Evolutionary conservation across 2,329 filamentous ascomycete species (phyloP), one percentile per base, ranked within the genome.

Genomic region (Arthrobotrys sinensis): DNA sequence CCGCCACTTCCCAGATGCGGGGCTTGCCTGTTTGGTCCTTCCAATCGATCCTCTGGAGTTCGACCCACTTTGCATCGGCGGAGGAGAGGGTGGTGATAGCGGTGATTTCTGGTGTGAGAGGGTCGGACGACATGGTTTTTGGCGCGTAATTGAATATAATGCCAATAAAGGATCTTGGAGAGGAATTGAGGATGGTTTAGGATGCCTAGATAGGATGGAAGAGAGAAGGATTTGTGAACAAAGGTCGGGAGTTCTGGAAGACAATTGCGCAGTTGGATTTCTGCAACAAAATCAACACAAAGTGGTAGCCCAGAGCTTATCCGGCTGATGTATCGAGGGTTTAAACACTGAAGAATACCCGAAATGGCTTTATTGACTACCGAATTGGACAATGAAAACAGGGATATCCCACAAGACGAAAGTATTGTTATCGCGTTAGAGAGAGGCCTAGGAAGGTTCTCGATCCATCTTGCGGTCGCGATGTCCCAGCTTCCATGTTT

Each of bases 61-160:
- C 86, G 38, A 89, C 84, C 88, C 88, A 90, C 83, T 87, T 88
- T 0, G 88, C 86, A 73, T 89, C 86, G n/a, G 83, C 82, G 16
- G 86, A 84, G 68, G 86, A 84, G 14, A 90, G 85, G 34, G 88
- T 85, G 11, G 86, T 84, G 68, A 88, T 81, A 63, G 83, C 83
- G 71, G 84, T 86, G 82, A 88, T 86, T 81, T 83, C 82, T 8
- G 87, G 87, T 66, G 86, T 84, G 80, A 87, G 86, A 12, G 83
- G 84, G 79, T 85, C 84, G 62, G 81, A 79, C 34, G 84, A 82
- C 84, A 85, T 85, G 70, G 80, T 82, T 80, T 82, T 81, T 67
- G 80, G 19, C 46, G 65, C 48, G 10, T n/a, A 10, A 2, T 21
- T n/a, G 4, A 28, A 28, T 21, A 1, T 36, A 12, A 36, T 38